Base-by-base conservation (phyloP, 2,329 filamentous ascomycete genomes). In the Polytolypa hystricis region DNA sequence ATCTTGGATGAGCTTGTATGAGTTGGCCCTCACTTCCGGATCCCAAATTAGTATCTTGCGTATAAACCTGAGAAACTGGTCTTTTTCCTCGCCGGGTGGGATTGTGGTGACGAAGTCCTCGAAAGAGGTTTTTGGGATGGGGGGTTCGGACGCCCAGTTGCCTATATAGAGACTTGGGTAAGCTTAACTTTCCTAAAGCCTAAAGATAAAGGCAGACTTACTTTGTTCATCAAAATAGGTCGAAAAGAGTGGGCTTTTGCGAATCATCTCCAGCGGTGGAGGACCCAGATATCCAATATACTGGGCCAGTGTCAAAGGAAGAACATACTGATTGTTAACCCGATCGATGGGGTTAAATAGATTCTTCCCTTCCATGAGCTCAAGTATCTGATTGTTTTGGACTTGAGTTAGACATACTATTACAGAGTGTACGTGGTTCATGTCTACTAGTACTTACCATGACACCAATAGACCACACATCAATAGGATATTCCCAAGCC, bases 31-130 rank as follows among this genome's bases (percentile, higher is more conserved):
- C 26, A 41, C 25, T 30, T 39, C 29, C 16, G 45, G 40, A 38
- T 49, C 44, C 47, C 48, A 51, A 25, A 39, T 41, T 8, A 49
- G 37, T 11, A 51, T 43, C 33, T 44, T 48, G n/a, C 40, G 38
- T 12, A 51, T 38, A 37, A 48, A 49, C 17, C 31, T 40, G 16
- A 51, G 37, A 33, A 50, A 47, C 31, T 39, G 14, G 3, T 39
- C 38, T 35, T 48, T 50, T 40, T 49, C 48, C 29, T 48, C 38
- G 5, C 43, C 47, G 5, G 35, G 35, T 8, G 43, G 44, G n/a
- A 50, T 40, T 14, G 37, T 34, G 11, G 46, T 47, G 16, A 43
- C 33, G 32, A 42, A 39, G n/a, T 46, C 35, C 30, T 47, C 43
- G 10, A 42, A 26, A n/a, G 41, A 49, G 11, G 40, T 39, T 23